Evolutionary conservation across 2,329 filamentous ascomycete species (phyloP).

Genomic region (Colletotrichum karsti): DNA sequence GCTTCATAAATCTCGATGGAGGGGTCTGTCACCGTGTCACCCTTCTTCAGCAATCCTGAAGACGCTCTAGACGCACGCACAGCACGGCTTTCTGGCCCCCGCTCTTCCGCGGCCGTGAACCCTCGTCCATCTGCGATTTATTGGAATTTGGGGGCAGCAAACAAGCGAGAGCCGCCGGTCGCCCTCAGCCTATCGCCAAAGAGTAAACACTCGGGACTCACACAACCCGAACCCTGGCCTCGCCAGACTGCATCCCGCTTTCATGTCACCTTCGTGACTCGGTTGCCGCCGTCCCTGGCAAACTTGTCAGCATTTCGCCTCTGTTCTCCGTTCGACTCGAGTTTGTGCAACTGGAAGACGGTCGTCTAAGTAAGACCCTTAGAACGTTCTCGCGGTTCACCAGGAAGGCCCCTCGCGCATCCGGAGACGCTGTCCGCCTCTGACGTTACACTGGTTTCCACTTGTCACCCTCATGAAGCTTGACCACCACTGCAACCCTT

Average conservation of each 20-base stretch:
- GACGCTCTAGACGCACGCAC: constrained; percentile 25
- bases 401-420: constrained; percentile 26
- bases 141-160: constrained; percentile 31
- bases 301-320: constrained; percentile 7
- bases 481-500: constrained; percentile 19
- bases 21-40: not conserved
- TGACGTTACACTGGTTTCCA: constrained; percentile 26
- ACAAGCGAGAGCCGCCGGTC: constrained; percentile 30
- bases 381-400: constrained; percentile 20
- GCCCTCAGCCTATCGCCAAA: constrained; percentile 15
- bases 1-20: constrained; percentile 12
- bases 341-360: constrained; percentile 8
- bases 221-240: not conserved
- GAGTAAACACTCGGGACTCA: not conserved
- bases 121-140: constrained; percentile 14
- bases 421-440: constrained; percentile 27
- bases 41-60: not conserved
- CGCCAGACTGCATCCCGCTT: constrained; percentile 9
- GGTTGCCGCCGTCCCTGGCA: not conserved
- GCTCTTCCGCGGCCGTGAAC: constrained; percentile 19
- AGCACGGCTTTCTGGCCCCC: constrained; percentile 30
- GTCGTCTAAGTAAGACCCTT: constrained; percentile 14
- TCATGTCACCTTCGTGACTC: not conserved
- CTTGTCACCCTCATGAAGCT: constrained; percentile 12
- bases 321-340: not conserved